Evolutionary conservation across 73 alveolate species (phyloP).

Genomic region (Breviolum minutum): DNA sequence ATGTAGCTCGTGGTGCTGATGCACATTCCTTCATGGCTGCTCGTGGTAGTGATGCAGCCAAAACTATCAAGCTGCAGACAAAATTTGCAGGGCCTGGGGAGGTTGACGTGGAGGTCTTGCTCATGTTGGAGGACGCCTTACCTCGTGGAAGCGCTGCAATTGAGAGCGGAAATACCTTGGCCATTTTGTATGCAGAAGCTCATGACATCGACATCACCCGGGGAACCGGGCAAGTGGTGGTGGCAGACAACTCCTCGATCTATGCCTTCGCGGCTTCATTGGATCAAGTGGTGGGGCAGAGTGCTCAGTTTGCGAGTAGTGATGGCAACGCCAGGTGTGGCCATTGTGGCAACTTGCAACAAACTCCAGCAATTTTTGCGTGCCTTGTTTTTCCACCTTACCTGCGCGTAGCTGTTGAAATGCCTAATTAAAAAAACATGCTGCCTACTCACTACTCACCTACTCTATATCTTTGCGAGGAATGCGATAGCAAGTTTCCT

Average conservation of each 20-base stretch:
- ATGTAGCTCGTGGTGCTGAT: constrained; percentile 24
- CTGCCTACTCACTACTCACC: too few relatives aligned
- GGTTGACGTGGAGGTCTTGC: constrained; percentile 26
- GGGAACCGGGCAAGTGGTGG: constrained; percentile 54
- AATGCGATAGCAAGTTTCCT: too few relatives aligned
- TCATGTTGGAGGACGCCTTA: background rate
- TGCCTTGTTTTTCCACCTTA: background rate
- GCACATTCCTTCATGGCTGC: constrained; percentile 52
- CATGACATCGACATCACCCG: constrained; percentile 20
- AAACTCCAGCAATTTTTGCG: too few relatives aligned
- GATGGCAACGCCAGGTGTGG: background rate
- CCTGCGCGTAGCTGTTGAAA: background rate
- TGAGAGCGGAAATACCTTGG: background rate
- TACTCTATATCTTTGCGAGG: too few relatives aligned
- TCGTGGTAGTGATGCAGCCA: constrained; percentile 10
- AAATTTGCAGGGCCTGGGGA: constrained; percentile 22
- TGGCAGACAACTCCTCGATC: background rate
- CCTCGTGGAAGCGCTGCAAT: background rate
- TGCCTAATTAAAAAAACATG: background rate
- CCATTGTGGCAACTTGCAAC: background rate
- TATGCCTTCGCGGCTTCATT: constrained; percentile 18
- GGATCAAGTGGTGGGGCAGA: background rate
- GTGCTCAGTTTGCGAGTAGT: background rate
- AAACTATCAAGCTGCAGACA: background rate
- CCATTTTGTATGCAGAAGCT: constrained; percentile 37